A percentile compares a stretch with the other conserved stretches of the same genome.
These are phyloP conservation scores for Fusarium ramigenum DNA, from an alignment of 2,329 filamentous ascomycete genomes.

Conservation along the genomic window DNA sequence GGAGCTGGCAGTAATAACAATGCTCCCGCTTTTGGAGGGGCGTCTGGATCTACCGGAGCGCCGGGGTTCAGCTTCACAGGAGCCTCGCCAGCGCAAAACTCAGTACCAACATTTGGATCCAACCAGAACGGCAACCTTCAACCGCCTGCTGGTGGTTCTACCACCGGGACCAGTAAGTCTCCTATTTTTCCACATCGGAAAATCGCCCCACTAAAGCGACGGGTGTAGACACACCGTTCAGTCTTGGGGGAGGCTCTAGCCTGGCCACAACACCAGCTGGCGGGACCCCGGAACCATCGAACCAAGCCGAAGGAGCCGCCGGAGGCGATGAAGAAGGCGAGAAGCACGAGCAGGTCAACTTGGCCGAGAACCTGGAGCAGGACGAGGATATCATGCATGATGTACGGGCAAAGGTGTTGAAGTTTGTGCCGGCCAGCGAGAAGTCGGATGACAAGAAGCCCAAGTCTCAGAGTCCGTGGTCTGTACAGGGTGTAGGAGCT, in stretches of 20 bases:
- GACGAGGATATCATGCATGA: slow-evolving; percentile 77
- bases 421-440: slow-evolving; percentile 62
- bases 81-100: slow-evolving; percentile 44
- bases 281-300: slow-evolving; percentile 66
- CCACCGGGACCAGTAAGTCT: slow-evolving; percentile 59
- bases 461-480: slow-evolving; percentile 69
- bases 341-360: slow-evolving; percentile 74
- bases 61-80: slow-evolving; percentile 54
- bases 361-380: slow-evolving; percentile 75
- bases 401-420: slow-evolving; percentile 74
- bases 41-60: slow-evolving; percentile 43
- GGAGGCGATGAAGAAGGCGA: slow-evolving; percentile 60
- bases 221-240: slow-evolving; percentile 63
- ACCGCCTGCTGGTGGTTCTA: slow-evolving; percentile 55
- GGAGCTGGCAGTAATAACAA: slow-evolving; percentile 40
- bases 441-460: slow-evolving; percentile 56
- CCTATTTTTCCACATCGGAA: slow-evolving; percentile 53
- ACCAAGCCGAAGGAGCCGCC: slow-evolving; percentile 55
- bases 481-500: slow-evolving; percentile 74
- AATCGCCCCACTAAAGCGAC: slow-evolving; percentile 58
- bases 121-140: slow-evolving; percentile 52
- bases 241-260: slow-evolving; percentile 67
- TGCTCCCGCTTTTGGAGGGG: slow-evolving; percentile 46
- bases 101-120: slow-evolving; percentile 48
- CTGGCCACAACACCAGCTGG: slow-evolving; percentile 68